phyloP scores from a whole-genome alignment of 1,139 yeast species.

The Geotrichum cucujoidarum region DNA sequence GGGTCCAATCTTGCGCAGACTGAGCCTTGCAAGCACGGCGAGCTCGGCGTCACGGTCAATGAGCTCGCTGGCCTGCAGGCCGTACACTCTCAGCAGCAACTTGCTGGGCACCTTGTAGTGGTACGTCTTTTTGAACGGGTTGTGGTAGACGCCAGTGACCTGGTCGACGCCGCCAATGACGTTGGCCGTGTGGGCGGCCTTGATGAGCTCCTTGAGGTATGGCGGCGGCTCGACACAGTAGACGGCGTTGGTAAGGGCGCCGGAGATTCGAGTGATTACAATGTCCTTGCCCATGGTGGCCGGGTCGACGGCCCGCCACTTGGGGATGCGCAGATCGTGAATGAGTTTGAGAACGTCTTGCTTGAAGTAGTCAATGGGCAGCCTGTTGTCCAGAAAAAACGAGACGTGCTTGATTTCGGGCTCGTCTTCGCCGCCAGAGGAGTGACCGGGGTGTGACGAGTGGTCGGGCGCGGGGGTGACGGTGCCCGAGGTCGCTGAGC shows the following conservation, averaged over 20 bases:
- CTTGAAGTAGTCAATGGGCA: conserved; percentile 80
- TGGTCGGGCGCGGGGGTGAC: conserved; percentile 13
- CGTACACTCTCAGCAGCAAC: conserved; percentile 75
- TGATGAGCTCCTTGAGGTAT: conserved; percentile 31
- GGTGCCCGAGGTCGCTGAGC: conserved; percentile 13
- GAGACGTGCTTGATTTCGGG: conserved; percentile 22
- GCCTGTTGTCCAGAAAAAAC: conserved; percentile 38
- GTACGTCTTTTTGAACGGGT: conserved; percentile 21
- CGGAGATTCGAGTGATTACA: conserved; percentile 64
- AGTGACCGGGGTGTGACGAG: conserved; percentile 3
- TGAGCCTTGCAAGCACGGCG: conserved; percentile 63
- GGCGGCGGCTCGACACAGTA: conserved; percentile 52
- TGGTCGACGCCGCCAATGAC: conserved; percentile 20
- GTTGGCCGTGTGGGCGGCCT: conserved; percentile 21
- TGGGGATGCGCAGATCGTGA: conserved; percentile 60
- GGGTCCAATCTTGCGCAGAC: conserved; percentile 81
- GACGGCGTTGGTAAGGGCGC: conserved; percentile 90
- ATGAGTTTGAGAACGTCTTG: conserved; percentile 69
- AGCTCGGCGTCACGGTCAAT: conserved; percentile 84
- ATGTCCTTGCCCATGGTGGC: conserved; percentile 39
- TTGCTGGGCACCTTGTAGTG: conserved; percentile 40
- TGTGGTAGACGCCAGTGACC: conserved; percentile 15
- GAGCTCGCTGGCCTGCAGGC: conserved; percentile 81
- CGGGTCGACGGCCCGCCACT: conserved; percentile 58
- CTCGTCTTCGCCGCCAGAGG: conserved; percentile 25